phyloP scores from a whole-genome alignment of 2,329 filamentous ascomycete species.

The Alternaria dauci region DNA sequence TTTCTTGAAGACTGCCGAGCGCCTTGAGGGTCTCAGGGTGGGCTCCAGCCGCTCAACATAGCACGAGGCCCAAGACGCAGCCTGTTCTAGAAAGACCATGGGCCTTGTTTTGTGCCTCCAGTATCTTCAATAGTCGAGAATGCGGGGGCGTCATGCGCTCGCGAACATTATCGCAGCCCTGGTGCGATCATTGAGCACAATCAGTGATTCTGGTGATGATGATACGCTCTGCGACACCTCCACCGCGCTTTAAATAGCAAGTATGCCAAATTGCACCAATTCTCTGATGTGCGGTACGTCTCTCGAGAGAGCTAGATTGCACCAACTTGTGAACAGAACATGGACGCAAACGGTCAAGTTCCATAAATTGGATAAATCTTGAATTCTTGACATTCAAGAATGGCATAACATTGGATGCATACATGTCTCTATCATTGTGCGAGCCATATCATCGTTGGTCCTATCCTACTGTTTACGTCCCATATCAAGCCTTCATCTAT shows the following conservation, averaged over 20 bases:
- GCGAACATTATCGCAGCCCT: neutral
- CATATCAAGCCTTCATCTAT: slow-evolving; percentile 8
- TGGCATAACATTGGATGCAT: neutral
- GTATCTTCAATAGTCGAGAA: slow-evolving; percentile 1
- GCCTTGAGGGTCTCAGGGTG: slow-evolving; percentile 19
- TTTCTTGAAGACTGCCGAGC: slow-evolving; percentile 11
- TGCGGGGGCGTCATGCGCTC: slow-evolving; percentile 1
- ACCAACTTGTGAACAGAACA: neutral
- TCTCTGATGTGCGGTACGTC: neutral
- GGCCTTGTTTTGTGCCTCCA: neutral
- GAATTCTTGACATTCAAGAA: neutral
- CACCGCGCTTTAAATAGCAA: neutral
- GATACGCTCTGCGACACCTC: neutral
- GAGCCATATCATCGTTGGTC: neutral
- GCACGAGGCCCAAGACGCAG: slow-evolving; percentile 20
- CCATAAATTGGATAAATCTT: neutral
- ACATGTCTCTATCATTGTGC: neutral
- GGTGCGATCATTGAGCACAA: neutral
- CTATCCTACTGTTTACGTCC: neutral
- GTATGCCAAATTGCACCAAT: too few species aligned
- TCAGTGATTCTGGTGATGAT: neutral
- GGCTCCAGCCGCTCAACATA: slow-evolving; percentile 17
- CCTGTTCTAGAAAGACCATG: slow-evolving; percentile 7
- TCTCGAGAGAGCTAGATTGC: too few species aligned
- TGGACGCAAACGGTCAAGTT: neutral